Conservation (phyloP, 1,284 basidiomycete species). For the Fomitiporia mediterranea region DNA sequence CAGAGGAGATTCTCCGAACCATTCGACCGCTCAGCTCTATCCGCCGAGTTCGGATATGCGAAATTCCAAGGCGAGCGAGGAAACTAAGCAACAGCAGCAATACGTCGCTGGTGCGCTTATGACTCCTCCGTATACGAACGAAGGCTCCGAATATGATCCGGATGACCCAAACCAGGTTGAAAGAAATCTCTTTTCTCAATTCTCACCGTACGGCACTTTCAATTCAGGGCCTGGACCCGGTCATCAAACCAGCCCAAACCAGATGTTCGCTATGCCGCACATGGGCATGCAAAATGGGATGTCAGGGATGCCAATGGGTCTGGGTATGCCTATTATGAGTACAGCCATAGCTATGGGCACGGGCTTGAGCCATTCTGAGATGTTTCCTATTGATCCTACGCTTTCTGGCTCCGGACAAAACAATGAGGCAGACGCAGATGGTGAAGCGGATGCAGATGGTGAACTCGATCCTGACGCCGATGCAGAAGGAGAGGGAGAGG, state of each 20-base stretch:
- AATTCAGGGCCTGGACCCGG: not conserved
- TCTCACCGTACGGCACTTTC: not conserved
- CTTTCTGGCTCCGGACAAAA: not conserved
- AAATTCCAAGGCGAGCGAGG: not conserved
- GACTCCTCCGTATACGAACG: conserved; percentile 13
- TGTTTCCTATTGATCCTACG: conserved; percentile 15
- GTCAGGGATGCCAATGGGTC: not conserved
- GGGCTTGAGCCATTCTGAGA: too few relatives aligned
- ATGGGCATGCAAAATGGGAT: not conserved
- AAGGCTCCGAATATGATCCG: conserved; percentile 2
- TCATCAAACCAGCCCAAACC: not conserved
- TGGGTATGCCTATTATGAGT: not conserved
- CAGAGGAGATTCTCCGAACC: not conserved
- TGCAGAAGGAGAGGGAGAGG: not conserved
- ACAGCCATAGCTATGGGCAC: too few relatives aligned
- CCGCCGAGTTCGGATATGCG: conserved; percentile 3
- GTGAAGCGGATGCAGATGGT: not conserved
- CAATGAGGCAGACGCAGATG: not conserved
- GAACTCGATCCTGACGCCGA: not conserved
- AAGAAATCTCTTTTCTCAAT: not conserved
- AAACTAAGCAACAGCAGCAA: not conserved
- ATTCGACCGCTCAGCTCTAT: conserved; percentile 1
- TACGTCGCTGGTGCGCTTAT: not conserved
- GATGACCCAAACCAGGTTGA: too few relatives aligned
- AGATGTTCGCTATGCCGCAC: not conserved